Evolutionary conservation across 495 filamentous ascomycete genomes (phyloP).

Genomic region (Podospora comata): DNA sequence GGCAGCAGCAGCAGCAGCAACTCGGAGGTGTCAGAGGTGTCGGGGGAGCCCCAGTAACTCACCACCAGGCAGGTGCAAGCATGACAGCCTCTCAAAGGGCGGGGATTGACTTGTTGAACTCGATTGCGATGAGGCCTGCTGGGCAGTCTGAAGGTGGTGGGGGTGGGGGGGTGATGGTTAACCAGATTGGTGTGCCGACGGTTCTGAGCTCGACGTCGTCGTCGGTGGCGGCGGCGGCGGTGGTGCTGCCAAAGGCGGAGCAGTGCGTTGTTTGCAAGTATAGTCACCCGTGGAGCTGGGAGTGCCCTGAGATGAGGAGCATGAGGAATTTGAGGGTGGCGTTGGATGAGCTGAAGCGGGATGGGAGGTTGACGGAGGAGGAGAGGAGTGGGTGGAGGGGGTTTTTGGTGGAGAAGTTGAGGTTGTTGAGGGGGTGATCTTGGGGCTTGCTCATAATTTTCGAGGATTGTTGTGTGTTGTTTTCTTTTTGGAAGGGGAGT

Average conservation of each 20-base stretch:
- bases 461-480: neutral
- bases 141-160: no score
- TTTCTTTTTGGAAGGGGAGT: neutral
- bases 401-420: conserved; percentile 19
- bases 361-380: neutral
- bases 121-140: neutral
- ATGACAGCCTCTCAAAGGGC: neutral
- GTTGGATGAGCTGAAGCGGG: conserved; percentile 22
- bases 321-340: conserved; percentile 31
- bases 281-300: conserved; percentile 25
- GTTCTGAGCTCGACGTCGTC: no score
- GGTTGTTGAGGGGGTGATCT: conserved; percentile 7
- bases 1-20: neutral
- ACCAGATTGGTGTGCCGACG: no score
- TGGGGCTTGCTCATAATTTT: neutral
- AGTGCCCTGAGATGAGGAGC: conserved; percentile 35
- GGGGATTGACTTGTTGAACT: neutral
- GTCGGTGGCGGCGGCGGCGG: no score
- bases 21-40: neutral
- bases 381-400: neutral
- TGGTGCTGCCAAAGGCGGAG: neutral
- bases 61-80: conserved; percentile 4
- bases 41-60: neutral
- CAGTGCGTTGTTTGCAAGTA: conserved; percentile 35
- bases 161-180: no score